These are phyloP conservation scores for Backusella tuberculispora DNA, from an alignment of 192 early-diverging fungal species.

Conservation along the genomic window DNA sequence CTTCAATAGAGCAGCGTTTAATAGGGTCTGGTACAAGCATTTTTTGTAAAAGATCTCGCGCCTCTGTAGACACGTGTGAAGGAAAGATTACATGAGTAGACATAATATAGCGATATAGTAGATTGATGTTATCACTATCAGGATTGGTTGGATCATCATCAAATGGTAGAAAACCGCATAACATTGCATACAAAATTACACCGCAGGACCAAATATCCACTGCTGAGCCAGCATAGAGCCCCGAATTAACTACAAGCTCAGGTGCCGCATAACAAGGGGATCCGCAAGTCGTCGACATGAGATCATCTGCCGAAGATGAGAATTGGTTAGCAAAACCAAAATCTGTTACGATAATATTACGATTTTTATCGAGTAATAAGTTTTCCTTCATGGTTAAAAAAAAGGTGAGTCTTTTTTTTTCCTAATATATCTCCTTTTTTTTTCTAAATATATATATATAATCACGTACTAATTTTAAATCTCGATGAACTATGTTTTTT, in stretches of 20 bases:
- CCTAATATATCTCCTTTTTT: not conserved
- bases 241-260: constrained; percentile 83
- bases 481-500: constrained; percentile 82
- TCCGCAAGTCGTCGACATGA: constrained; percentile 82
- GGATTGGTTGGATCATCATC: constrained; percentile 78
- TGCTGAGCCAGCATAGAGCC: constrained; percentile 78
- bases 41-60: constrained; percentile 67
- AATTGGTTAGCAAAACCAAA: constrained; percentile 90
- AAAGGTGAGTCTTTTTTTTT: not conserved
- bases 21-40: constrained; percentile 83
- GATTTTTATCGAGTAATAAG: constrained; percentile 73
- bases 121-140: constrained; percentile 70
- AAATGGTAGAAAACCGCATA: constrained; percentile 73
- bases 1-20: constrained; percentile 56
- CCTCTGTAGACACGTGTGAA: constrained; percentile 61
- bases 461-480: constrained; percentile 77
- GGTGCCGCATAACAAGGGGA: constrained; percentile 93
- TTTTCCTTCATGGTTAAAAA: constrained; percentile 64
- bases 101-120: constrained; percentile 68
- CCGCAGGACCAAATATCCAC: constrained; percentile 92
- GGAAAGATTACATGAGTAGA: constrained; percentile 70
- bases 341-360: constrained; percentile 85
- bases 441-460: constrained; percentile 1
- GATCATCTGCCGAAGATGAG: constrained; percentile 54
- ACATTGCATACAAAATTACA: constrained; percentile 83